phyloP scores from a whole-genome alignment of 257 asterid species.

The Gardenia jasminoides region DNA sequence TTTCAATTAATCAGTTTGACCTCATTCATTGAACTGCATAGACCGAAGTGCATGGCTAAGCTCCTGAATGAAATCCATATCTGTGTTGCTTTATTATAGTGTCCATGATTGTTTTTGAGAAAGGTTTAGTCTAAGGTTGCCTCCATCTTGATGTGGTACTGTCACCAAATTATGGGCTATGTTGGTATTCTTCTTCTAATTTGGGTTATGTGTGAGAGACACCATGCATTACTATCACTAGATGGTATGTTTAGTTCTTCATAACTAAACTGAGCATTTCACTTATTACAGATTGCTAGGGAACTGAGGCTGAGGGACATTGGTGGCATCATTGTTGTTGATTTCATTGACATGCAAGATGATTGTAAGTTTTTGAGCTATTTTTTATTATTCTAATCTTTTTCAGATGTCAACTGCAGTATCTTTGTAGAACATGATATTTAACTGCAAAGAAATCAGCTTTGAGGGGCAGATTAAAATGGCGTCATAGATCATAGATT shows the following conservation, averaged over 20 bases:
- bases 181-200: background rate
- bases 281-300: constrained; percentile 77
- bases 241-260: background rate
- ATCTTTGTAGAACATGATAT: background rate
- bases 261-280: constrained; percentile 7
- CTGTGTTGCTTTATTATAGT: constrained; percentile 4
- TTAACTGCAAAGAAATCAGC: background rate
- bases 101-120: background rate
- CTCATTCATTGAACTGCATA: background rate
- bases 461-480: background rate
- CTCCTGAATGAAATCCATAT: background rate
- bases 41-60: background rate
- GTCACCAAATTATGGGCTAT: background rate
- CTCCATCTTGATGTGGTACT: background rate
- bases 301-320: constrained; percentile 94
- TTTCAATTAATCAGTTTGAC: background rate
- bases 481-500: background rate
- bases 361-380: constrained; percentile 62
- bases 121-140: background rate
- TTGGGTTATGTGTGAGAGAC: background rate
- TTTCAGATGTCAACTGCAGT: constrained; percentile 5
- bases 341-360: constrained; percentile 96
- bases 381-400: constrained; percentile 12
- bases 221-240: background rate
- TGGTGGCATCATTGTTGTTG: constrained; percentile 97